Evolutionary conservation across 2,329 filamentous ascomycete species (phyloP), one percentile per base, ranked within the genome.

Genomic region (Claviceps sp.): DNA sequence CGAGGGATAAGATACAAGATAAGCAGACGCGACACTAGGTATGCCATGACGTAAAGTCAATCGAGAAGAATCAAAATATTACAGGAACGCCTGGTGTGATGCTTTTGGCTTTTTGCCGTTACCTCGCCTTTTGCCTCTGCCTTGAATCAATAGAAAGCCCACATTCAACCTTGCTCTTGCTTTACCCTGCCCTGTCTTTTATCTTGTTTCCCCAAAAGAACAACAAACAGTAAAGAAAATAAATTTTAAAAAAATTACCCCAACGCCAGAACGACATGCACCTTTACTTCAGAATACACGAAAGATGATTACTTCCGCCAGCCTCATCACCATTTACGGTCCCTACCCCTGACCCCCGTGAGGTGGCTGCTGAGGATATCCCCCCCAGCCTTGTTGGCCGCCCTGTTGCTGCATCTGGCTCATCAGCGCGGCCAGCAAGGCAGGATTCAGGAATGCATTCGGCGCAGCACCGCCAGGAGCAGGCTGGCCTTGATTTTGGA

Each of bases 341-440:
- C 17, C 41, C 10, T 43, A 11, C 16, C 8, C 17, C 41, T 43
- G 41, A 10, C 60, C 59, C 16, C 58, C 57, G 37, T 58, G 57
- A 14, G 62, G 66, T 17, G 62, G 63, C 22, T 47, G 49, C n/a
- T 47, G 50, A 11, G 43, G 65, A 43, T 62, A 64, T 5, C 55
- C 57, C 14, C 59, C 57, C 59, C 62, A 65, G 37, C 56, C 58
- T 24, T 61, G 59, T 55, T 49, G 47, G 1, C 62, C 61, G 22
- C 61, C 61, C 46, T 67, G 63, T 47, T 61, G 60, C 56, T 70
- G 69, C 62, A 71, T 69, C 53, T 74, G 72, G 41, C 62, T 68
- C 64, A 75, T 70, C 39, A 75, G 55, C 4, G 70, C 73, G 42
- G 75, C 72, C 53, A 82, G 70, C 60, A 83, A 76, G 1, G 75